These are phyloP conservation scores for Mariannaea elegans DNA, from an alignment of 2,329 filamentous ascomycete genomes.

Conservation along the genomic window DNA sequence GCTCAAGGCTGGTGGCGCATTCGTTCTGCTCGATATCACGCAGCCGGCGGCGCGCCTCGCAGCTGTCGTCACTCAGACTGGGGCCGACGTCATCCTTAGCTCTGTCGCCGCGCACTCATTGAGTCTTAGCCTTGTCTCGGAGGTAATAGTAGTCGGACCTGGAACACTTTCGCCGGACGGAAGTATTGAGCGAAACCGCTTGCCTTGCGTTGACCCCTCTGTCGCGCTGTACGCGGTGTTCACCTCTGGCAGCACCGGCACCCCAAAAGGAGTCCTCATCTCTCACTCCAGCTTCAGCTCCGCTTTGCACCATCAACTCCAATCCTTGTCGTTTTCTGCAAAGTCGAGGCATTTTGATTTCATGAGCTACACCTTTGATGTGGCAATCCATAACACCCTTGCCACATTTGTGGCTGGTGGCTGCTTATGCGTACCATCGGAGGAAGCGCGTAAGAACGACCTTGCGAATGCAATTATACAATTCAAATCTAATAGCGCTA, in stretches of 20 bases:
- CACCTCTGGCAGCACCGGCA: slow-evolving; percentile 8
- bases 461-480: no score
- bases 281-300: slow-evolving; percentile 23
- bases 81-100: background rate
- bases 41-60: background rate
- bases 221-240: background rate
- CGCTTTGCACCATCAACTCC: background rate
- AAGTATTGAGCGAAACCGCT: no score
- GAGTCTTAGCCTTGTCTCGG: no score
- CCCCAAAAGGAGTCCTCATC: slow-evolving; percentile 14
- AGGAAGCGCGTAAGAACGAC: no score
- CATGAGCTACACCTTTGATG: slow-evolving; percentile 13
- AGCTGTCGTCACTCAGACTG: background rate
- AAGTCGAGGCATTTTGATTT: no score
- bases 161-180: background rate
- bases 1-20: background rate
- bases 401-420: no score
- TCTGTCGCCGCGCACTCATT: background rate
- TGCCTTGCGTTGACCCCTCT: background rate
- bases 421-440: no score
- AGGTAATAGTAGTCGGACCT: no score
- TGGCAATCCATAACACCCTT: no score
- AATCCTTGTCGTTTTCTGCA: no score
- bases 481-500: no score
- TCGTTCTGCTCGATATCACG: background rate